Evolutionary conservation across 148 eudicot species (phyloP), one percentile per base, ranked within the genome.

Genomic region (Spergularia bocconei): DNA sequence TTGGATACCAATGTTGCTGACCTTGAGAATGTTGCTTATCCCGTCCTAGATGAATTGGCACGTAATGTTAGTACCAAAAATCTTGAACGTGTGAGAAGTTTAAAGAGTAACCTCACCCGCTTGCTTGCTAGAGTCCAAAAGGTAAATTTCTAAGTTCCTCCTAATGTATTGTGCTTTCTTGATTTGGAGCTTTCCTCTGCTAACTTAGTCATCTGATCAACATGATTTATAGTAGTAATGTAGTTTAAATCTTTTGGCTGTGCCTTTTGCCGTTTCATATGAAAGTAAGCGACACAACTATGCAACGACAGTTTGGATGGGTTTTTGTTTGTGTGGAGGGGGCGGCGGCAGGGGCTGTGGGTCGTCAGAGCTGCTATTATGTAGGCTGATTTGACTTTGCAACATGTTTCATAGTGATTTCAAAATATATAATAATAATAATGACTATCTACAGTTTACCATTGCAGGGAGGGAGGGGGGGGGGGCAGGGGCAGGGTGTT

Each of bases 81-180:
- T 78, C 98, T 96, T 77, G 98, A 96, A 81, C 97, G 84, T 64
- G 99, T 96, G 62, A 78, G 99, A 79, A 92, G 97, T 79, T 87
- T 92, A 86, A 96, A 96, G 74, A 96, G 98, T 85, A 88, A 91
- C 67, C 90, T 96, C 51, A 96, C 99, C 55, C 92, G 91, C 55
- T 79, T 96, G 84, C 99, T 96, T 77, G 99, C 98, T 68, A 87
- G 94, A 60, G 99, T 96, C 51, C 99, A 96, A 74, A 96, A 92
- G 98, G 99, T 95, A 90, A 53, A 13, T n/a, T 41, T 20, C 66
- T 63, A 1, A 23, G 21, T 50, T 69, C 57, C 53, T 50, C 57
- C 39, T 19, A 59, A 44, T 11, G 36, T 12, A 59, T 59, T 59
- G 63, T 19, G 63, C 63, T 21, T 21, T 9, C 48, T 10, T 59